These are phyloP conservation scores for Nasturtium officinale DNA, from an alignment of 345 rosid genomes.

Conservation along the genomic window DNA sequence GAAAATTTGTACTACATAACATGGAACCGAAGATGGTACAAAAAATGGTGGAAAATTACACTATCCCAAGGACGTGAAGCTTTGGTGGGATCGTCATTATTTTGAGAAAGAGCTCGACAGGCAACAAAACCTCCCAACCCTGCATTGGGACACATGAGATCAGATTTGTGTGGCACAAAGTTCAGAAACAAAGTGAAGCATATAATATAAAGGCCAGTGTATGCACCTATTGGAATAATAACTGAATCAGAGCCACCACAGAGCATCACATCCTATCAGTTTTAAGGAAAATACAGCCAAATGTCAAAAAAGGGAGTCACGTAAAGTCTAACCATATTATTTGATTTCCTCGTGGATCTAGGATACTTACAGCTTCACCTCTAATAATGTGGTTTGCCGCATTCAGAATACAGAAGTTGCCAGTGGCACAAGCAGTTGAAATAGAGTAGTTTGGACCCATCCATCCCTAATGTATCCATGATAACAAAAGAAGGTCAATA, in stretches of 20 bases:
- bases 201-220: conserved; percentile 16
- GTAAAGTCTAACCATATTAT: conserved; percentile 12
- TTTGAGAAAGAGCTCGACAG: conserved; percentile 81
- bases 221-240: conserved; percentile 81
- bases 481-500: conserved; percentile 20
- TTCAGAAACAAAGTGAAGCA: conserved; percentile 14
- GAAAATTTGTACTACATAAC: not conserved
- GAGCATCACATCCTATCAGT: conserved; percentile 82
- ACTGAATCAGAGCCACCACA: conserved; percentile 94
- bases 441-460: conserved; percentile 98
- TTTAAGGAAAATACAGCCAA: conserved; percentile 16
- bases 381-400: conserved; percentile 87
- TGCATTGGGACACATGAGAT: conserved; percentile 44
- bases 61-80: conserved; percentile 98
- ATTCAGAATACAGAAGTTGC: conserved; percentile 86
- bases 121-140: conserved; percentile 98
- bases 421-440: conserved; percentile 91
- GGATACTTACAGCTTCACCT: conserved; percentile 91
- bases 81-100: conserved; percentile 82
- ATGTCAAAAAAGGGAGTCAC: not conserved
- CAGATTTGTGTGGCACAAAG: not conserved
- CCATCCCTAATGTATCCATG: conserved; percentile 69
- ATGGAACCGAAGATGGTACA: not conserved
- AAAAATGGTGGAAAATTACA: conserved; percentile 45
- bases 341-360: not conserved